Evolutionary conservation across 1,284 basidiomycete species (phyloP).

Genomic region (Ustilago xerochloae): DNA sequence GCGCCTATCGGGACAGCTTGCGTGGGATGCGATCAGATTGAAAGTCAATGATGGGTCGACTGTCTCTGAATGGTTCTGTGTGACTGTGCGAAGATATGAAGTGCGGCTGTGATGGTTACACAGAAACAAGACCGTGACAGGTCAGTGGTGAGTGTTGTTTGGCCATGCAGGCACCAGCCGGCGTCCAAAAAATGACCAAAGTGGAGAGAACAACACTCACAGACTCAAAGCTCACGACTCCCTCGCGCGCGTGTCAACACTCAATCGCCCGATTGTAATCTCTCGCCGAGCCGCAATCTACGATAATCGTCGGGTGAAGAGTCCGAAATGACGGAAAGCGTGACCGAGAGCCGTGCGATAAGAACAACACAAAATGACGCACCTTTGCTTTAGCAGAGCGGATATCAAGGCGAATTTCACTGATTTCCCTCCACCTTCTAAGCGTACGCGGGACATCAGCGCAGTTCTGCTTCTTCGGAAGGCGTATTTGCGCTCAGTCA

Average conservation of each 20-base stretch:
- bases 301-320: neutral
- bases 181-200: neutral
- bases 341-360: constrained; percentile 13
- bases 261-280: neutral
- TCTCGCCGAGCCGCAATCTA: too few species aligned
- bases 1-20: too few species aligned
- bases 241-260: neutral
- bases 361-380: neutral
- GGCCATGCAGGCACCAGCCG: neutral
- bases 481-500: constrained; percentile 10
- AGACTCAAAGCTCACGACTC: too few species aligned
- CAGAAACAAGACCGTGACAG: neutral
- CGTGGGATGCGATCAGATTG: too few species aligned
- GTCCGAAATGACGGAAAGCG: neutral
- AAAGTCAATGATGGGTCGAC: too few species aligned
- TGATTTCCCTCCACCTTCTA: constrained; percentile 8
- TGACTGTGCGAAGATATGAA: too few species aligned
- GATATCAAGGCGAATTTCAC: constrained; percentile 14
- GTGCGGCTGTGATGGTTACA: neutral
- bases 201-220: constrained; percentile 35
- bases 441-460: neutral
- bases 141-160: neutral
- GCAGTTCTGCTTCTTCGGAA: neutral
- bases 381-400: constrained; percentile 1
- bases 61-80: too few species aligned